Conservation (phyloP, 2,329 filamentous ascomycete species). For the Fusarium brachygibbosum region DNA sequence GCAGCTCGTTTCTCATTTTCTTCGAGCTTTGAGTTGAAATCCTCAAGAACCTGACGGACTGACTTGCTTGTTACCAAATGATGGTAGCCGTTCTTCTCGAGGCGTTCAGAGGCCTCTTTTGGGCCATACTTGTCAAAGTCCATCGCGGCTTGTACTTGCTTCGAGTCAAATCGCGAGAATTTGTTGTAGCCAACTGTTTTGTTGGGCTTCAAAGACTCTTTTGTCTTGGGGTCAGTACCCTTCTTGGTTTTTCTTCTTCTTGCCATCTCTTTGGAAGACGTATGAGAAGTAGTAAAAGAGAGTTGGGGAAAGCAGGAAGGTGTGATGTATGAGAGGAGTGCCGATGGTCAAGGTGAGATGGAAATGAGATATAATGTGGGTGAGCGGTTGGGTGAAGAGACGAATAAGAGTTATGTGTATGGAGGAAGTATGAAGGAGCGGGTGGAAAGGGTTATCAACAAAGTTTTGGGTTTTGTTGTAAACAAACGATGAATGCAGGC, state of each 20-base stretch:
- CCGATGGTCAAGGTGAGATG: not conserved
- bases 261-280: not conserved
- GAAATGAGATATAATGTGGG: not conserved
- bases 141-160: not conserved
- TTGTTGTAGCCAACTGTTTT: too few species aligned
- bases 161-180: not conserved
- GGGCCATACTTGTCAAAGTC: not conserved
- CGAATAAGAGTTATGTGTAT: not conserved
- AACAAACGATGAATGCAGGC: not conserved
- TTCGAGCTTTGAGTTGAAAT: not conserved
- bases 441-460: not conserved
- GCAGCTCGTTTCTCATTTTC: not conserved
- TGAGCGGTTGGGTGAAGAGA: not conserved
- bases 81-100: slow-evolving; percentile 1
- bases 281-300: not conserved
- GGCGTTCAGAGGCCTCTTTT: not conserved
- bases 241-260: not conserved
- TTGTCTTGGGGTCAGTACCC: not conserved
- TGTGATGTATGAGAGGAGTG: not conserved
- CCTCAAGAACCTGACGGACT: not conserved
- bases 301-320: not conserved
- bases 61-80: slow-evolving; percentile 1
- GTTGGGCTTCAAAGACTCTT: not conserved
- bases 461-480: not conserved
- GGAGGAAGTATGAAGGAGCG: not conserved